These are phyloP conservation scores for Calonectria multiphialidica DNA, from an alignment of 2,329 filamentous ascomycete genomes.

Conservation along the genomic window DNA sequence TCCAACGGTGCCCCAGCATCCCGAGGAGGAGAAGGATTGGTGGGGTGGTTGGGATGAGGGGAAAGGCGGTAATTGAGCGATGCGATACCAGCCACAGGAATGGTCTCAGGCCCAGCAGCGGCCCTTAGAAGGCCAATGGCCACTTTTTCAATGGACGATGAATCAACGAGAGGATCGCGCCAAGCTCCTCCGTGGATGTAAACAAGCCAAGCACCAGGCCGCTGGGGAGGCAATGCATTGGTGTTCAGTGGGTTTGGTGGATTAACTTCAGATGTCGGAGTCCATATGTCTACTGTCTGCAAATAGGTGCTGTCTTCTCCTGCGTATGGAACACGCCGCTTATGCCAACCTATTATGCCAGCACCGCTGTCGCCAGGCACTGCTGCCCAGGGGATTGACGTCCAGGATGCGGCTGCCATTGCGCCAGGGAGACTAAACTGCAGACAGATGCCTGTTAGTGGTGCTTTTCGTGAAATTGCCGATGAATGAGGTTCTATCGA, in stretches of 20 bases:
- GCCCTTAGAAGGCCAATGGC: not conserved
- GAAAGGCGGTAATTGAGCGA: slow-evolving; percentile 68
- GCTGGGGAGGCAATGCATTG: not conserved
- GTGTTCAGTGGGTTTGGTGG: not conserved
- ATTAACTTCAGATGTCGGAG: not conserved
- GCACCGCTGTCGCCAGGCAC: not conserved
- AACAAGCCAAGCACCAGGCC: slow-evolving; percentile 27
- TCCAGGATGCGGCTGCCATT: not conserved
- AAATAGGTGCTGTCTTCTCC: not conserved
- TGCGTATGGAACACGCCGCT: not conserved
- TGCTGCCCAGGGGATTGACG: not conserved
- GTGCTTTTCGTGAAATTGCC: too few species aligned
- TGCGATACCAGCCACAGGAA: slow-evolving; percentile 35
- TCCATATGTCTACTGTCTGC: not conserved
- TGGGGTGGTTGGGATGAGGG: slow-evolving; percentile 54
- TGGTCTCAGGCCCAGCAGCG: not conserved
- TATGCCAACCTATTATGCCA: not conserved
- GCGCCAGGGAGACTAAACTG: not conserved
- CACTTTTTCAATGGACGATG: slow-evolving; percentile 16
- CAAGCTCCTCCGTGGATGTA: slow-evolving; percentile 45
- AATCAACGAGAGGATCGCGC: slow-evolving; percentile 40
- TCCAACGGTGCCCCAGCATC: not conserved
- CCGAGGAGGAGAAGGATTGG: slow-evolving; percentile 19
- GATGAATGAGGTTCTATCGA: not conserved
- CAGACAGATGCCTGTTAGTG: not conserved